phyloP scores from a whole-genome alignment of 768 basidiomycete species.

The Leccinellum albellum region DNA sequence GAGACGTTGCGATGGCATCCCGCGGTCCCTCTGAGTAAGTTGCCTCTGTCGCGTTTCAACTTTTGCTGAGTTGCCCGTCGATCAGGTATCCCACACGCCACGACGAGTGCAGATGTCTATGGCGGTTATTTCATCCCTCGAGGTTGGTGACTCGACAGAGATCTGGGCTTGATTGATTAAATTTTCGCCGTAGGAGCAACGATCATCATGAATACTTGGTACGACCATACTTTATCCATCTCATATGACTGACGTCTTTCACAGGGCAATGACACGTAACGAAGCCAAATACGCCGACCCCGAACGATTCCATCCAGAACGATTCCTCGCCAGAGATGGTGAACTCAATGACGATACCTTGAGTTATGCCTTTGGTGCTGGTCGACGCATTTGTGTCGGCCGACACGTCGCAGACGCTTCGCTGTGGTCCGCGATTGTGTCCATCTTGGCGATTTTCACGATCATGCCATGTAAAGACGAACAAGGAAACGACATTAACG shows the following conservation, averaged over 20 bases:
- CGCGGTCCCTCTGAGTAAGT: conserved; percentile 31
- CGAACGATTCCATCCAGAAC: conserved; percentile 34
- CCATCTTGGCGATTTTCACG: conserved; percentile 33
- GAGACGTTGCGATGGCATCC: conserved; percentile 38
- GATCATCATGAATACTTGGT: conserved; percentile 30
- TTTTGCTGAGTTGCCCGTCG: neutral
- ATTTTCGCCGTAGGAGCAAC: conserved; percentile 20
- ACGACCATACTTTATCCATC: neutral
- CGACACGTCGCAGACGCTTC: conserved; percentile 40
- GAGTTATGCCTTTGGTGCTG: conserved; percentile 34
- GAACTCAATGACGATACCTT: conserved; percentile 29
- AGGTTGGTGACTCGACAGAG: conserved; percentile 30
- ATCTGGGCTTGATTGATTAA: neutral
- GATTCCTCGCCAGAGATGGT: conserved; percentile 27
- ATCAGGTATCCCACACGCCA: conserved; percentile 32
- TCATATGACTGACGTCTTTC: neutral
- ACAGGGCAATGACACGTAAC: conserved; percentile 33
- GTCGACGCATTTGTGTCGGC: conserved; percentile 39
- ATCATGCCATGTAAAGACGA: conserved; percentile 30
- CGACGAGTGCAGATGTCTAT: conserved; percentile 40
- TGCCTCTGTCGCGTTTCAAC: neutral
- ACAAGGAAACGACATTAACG: conserved; percentile 21
- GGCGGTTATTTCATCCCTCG: conserved; percentile 53
- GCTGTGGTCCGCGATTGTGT: conserved; percentile 34
- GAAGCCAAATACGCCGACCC: conserved; percentile 33